Conservation (phyloP, 495 filamentous ascomycete species). For the Sordaria brevicollis region DNA sequence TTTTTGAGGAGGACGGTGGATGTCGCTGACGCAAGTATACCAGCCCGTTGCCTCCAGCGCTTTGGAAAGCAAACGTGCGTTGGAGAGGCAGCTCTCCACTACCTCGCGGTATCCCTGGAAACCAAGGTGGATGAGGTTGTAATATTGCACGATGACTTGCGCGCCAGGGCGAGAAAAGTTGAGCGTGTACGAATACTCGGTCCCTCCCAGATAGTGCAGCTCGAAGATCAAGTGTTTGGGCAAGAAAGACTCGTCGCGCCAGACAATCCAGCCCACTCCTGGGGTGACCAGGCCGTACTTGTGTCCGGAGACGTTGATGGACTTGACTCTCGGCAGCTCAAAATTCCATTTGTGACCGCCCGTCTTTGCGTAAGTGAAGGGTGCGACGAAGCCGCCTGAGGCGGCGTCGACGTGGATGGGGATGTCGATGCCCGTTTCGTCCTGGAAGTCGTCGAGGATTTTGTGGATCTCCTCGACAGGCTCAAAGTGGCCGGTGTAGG, state of each 20-base stretch:
- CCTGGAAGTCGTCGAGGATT: conserved; percentile 55
- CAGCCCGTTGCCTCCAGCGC: conserved; percentile 59
- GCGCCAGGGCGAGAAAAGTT: conserved; percentile 68
- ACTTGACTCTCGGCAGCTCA: conserved; percentile 58
- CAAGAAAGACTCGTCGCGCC: conserved; percentile 56
- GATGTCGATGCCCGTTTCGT: conserved; percentile 53
- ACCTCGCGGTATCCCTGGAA: conserved; percentile 53
- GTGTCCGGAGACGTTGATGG: conserved; percentile 65
- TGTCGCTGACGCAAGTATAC: conserved; percentile 60
- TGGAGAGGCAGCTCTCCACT: conserved; percentile 63
- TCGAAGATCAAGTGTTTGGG: conserved; percentile 66
- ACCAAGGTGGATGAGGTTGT: conserved; percentile 65
- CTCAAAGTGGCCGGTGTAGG: conserved; percentile 70
- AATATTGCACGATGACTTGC: conserved; percentile 67
- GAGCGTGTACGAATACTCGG: conserved; percentile 61
- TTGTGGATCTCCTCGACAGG: conserved; percentile 59
- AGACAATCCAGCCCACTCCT: conserved; percentile 68
- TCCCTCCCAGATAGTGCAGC: conserved; percentile 65
- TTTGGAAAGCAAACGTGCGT: conserved; percentile 56
- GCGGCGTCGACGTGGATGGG: conserved; percentile 72
- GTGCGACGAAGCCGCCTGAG: conserved; percentile 62
- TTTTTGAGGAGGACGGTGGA: conserved; percentile 41
- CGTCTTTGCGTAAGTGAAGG: conserved; percentile 54
- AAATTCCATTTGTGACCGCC: conserved; percentile 60
- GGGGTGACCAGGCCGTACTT: conserved; percentile 67